These are phyloP conservation scores for Delphinella strobiligena DNA, from an alignment of 2,329 filamentous ascomycete genomes.

Conservation along the genomic window DNA sequence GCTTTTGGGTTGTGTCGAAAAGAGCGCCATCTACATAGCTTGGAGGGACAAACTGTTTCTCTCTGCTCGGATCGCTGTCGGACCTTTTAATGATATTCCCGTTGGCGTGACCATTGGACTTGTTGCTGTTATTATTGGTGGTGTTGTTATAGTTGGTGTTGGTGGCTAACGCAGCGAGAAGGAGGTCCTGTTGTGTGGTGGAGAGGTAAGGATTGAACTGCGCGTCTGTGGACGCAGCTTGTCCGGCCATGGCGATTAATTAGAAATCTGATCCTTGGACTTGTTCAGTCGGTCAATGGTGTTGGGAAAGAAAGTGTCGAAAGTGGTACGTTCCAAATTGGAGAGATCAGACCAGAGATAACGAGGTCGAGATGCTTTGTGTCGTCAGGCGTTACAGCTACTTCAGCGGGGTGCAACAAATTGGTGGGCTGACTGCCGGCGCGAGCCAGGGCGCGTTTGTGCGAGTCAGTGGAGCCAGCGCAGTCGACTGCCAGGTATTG, in stretches of 20 bases:
- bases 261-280: background rate
- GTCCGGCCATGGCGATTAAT: slow-evolving; percentile 5
- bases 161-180: slow-evolving; percentile 35
- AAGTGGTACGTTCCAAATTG: background rate
- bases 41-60: background rate
- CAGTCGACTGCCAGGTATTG: no score
- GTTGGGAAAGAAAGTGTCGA: background rate
- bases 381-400: no score
- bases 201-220: slow-evolving; percentile 31
- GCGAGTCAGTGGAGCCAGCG: no score
- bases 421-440: no score
- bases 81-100: slow-evolving; percentile 2
- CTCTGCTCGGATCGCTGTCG: background rate
- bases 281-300: no score
- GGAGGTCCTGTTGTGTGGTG: slow-evolving; percentile 34
- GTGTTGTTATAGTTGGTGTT: slow-evolving; percentile 21
- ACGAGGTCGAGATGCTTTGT: no score
- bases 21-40: background rate
- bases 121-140: background rate
- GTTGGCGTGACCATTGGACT: background rate
- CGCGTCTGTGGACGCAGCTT: slow-evolving; percentile 10
- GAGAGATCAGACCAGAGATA: background rate
- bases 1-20: background rate
- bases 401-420: background rate
- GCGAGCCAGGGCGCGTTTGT: no score